phyloP scores from a whole-genome alignment of 345 rosid genomes.

The Linum usitatissimum region DNA sequence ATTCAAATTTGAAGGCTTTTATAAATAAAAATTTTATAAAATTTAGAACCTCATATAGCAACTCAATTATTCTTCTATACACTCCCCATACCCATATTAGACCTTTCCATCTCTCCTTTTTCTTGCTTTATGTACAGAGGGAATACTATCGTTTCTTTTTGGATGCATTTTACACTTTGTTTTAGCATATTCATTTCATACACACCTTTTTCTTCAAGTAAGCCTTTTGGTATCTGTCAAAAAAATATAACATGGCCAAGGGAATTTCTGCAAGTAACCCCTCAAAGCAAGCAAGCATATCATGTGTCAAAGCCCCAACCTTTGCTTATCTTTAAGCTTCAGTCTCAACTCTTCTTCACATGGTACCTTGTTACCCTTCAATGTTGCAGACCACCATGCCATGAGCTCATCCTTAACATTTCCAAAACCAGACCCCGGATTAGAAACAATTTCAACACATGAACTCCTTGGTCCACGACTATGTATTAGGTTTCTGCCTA shows the following conservation, averaged over 20 bases:
- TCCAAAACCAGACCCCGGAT: not conserved
- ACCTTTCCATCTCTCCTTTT: not conserved
- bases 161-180: not conserved
- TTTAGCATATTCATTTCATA: not conserved
- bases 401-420: conserved; percentile 63
- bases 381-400: conserved; percentile 51
- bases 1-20: too few relatives aligned
- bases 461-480: too few relatives aligned
- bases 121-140: not conserved
- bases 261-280: too few relatives aligned
- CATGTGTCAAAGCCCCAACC: conserved; percentile 32
- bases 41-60: too few relatives aligned
- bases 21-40: too few relatives aligned
- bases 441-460: not conserved
- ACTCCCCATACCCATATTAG: not conserved
- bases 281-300: not conserved
- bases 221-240: not conserved
- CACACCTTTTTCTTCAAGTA: not conserved
- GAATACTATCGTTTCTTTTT: not conserved
- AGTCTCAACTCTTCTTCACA: conserved; percentile 42
- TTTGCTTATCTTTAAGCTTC: conserved; percentile 48
- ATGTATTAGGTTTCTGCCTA: conserved; percentile 9
- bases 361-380: conserved; percentile 24
- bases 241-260: too few relatives aligned
- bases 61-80: too few relatives aligned